Conservation (phyloP, 139 green algal species). For the Tetraselmis chui region DNA sequence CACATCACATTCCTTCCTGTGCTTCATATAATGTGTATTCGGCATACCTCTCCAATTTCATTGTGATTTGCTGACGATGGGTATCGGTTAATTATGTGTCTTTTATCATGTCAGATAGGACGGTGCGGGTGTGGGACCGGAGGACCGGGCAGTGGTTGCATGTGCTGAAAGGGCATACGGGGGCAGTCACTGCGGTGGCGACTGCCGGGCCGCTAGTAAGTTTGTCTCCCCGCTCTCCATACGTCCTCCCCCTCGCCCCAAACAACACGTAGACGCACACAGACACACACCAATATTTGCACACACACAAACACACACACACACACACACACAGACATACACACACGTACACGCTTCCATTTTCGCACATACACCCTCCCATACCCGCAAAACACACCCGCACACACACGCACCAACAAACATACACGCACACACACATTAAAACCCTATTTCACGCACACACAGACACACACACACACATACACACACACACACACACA, state of each 20-base stretch:
- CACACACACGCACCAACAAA: background rate
- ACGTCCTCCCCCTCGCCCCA: background rate
- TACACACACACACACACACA: background rate
- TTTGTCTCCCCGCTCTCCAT: background rate
- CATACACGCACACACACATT: background rate
- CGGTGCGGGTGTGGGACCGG: constrained; percentile 36
- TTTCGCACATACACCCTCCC: too few relatives aligned
- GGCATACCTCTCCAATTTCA: too few relatives aligned
- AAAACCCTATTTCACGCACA: background rate
- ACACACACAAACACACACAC: too few relatives aligned
- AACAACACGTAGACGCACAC: too few relatives aligned
- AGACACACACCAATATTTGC: too few relatives aligned
- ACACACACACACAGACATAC: too few relatives aligned
- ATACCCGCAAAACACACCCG: background rate
- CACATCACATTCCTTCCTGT: too few relatives aligned
- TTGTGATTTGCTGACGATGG: too few relatives aligned
- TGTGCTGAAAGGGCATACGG: constrained; percentile 30
- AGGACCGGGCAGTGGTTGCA: constrained; percentile 25
- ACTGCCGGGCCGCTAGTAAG: background rate
- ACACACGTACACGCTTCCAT: too few relatives aligned
- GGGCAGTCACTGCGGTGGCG: constrained; percentile 7
- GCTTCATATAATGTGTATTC: too few relatives aligned
- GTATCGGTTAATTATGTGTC: too few relatives aligned
- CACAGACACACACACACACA: background rate
- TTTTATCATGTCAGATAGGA: background rate